Evolutionary conservation across 2,329 filamentous ascomycete genomes (phyloP).

Genomic region (Fusarium citri): DNA sequence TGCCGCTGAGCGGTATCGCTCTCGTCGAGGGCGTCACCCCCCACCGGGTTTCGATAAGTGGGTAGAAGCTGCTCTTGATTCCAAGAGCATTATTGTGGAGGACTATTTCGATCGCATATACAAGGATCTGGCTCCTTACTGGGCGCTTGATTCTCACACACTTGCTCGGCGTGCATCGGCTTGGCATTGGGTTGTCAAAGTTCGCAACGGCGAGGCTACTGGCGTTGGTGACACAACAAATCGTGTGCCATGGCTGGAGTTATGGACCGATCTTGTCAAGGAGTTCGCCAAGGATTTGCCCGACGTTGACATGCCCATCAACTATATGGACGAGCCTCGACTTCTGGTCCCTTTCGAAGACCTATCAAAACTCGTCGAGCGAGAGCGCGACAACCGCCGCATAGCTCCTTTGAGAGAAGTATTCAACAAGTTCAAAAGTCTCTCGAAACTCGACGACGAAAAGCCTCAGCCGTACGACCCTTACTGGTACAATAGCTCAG

Average conservation of each 20-base stretch:
- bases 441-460: conserved; percentile 52
- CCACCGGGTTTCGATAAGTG: conserved; percentile 73
- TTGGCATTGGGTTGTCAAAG: conserved; percentile 60
- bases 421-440: conserved; percentile 57
- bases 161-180: conserved; percentile 54
- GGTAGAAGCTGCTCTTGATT: conserved; percentile 65
- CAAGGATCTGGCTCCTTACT: conserved; percentile 71
- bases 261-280: conserved; percentile 62
- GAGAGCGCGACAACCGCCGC: conserved; percentile 58
- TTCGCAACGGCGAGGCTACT: conserved; percentile 58
- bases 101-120: conserved; percentile 74
- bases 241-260: conserved; percentile 59
- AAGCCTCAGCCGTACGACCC: conserved; percentile 57
- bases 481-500: conserved; percentile 58
- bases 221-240: conserved; percentile 54
- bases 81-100: conserved; percentile 68
- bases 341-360: conserved; percentile 70
- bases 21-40: conserved; percentile 68
- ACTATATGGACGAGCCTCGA: conserved; percentile 72
- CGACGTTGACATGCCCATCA: conserved; percentile 75
- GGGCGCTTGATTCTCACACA: conserved; percentile 62
- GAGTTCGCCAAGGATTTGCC: conserved; percentile 67
- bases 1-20: conserved; percentile 67
- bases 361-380: conserved; percentile 62
- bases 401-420: conserved; percentile 58